These are phyloP conservation scores for Neoboletus brunneissimus DNA, from an alignment of 768 basidiomycete species.

Conservation along the genomic window DNA sequence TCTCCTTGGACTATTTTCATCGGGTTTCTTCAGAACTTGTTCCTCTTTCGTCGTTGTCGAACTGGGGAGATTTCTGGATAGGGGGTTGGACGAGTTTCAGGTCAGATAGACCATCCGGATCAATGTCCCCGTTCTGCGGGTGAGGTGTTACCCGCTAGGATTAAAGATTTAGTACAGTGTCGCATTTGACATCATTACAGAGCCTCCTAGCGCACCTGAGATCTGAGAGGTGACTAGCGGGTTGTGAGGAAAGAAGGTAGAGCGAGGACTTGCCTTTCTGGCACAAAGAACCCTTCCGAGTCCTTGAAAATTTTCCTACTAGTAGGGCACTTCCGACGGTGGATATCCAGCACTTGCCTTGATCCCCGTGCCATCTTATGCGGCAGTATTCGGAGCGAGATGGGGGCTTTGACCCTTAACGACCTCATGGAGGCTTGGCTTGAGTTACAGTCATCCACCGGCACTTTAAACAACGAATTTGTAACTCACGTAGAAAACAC, in stretches of 20 bases:
- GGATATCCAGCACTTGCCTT: not conserved
- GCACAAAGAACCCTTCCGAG: not conserved
- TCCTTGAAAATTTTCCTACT: not conserved
- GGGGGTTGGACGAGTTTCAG: not conserved
- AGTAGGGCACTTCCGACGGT: not conserved
- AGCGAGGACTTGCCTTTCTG: not conserved
- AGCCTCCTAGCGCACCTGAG: not conserved
- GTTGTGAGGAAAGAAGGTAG: not conserved
- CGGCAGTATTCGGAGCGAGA: not conserved
- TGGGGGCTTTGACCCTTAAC: not conserved
- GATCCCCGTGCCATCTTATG: not conserved
- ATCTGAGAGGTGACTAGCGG: not conserved
- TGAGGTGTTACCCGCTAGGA: not conserved
- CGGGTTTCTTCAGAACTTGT: too few relatives aligned
- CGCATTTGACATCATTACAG: not conserved
- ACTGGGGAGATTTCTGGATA: not conserved
- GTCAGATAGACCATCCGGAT: not conserved
- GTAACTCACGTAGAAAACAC: too few relatives aligned
- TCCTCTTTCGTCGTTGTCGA: too few relatives aligned
- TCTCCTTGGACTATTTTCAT: not conserved
- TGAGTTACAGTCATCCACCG: too few relatives aligned
- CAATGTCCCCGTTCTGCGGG: not conserved
- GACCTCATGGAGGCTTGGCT: too few relatives aligned
- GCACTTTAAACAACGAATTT: too few relatives aligned
- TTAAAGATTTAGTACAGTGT: not conserved